Percentiles rank a stretch among this genome's conserved stretches.
These are phyloP conservation scores for Westerdykella sp. DNA, from an alignment of 2,329 filamentous ascomycete species.

Conservation along the genomic window DNA sequence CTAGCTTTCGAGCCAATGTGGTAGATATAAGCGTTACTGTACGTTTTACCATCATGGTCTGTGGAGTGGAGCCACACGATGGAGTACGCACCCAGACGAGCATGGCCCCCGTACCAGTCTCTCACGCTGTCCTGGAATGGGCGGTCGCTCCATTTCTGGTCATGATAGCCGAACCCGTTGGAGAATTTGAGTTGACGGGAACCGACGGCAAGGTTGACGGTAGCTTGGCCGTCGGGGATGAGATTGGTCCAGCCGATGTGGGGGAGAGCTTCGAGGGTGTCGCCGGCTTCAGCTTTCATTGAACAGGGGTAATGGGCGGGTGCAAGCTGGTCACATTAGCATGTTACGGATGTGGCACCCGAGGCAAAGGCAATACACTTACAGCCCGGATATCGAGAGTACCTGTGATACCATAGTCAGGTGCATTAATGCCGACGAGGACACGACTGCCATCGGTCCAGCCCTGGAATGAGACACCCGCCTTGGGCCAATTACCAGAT, in stretches of 20 bases:
- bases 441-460: too few relatives aligned
- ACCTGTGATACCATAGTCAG: too few relatives aligned
- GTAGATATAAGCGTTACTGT: too few relatives aligned
- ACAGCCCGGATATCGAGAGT: too few relatives aligned
- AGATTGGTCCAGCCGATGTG: conserved; percentile 2
- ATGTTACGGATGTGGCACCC: too few relatives aligned
- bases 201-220: conserved; percentile 1
- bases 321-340: neutral
- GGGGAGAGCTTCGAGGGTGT: neutral
- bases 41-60: too few relatives aligned
- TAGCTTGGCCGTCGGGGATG: conserved; percentile 2
- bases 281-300: neutral
- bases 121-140: neutral
- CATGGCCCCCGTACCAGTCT: conserved; percentile 4
- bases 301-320: neutral
- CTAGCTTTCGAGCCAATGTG: too few relatives aligned
- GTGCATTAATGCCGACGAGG: too few relatives aligned
- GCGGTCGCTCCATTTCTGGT: conserved; percentile 3
- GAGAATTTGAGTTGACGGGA: neutral
- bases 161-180: conserved; percentile 4
- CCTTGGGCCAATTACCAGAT: too few relatives aligned
- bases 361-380: too few relatives aligned
- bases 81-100: neutral
- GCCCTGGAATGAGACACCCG: too few relatives aligned
- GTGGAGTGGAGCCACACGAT: too few relatives aligned